Evolutionary conservation across 331 rosid species (phyloP).

Genomic region (Quercus lobata): DNA sequence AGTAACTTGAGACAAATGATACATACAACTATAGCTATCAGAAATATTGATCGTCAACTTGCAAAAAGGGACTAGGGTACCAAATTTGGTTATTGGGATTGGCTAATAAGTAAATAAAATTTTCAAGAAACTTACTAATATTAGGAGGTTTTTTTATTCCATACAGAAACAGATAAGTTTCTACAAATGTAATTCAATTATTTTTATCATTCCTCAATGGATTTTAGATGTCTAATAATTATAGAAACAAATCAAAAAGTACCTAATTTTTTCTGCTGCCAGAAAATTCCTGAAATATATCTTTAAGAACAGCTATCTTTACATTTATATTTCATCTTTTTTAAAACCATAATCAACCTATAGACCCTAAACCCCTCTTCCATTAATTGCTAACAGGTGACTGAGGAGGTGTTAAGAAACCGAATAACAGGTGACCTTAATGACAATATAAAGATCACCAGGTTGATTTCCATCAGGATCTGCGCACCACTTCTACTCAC

Average conservation of each 20-base stretch:
- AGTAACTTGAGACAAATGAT: background rate
- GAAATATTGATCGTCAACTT: background rate
- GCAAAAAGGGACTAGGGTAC: background rate
- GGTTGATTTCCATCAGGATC: no score
- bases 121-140: background rate
- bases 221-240: no score
- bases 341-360: background rate
- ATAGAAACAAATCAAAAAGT: no score
- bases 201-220: background rate
- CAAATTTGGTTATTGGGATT: background rate
- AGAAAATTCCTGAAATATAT: no score
- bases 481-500: no score
- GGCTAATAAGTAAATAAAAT: no score
- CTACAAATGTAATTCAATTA: background rate
- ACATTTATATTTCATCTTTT: background rate
- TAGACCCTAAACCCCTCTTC: background rate
- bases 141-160: background rate
- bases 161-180: background rate
- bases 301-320: background rate
- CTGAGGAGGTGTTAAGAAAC: background rate
- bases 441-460: no score
- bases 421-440: background rate
- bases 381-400: background rate
- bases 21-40: background rate
- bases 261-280: no score